Evolutionary conservation across 306 rosid genomes (phyloP), one percentile per base, ranked within the genome.

Genomic region (Casuarina equisetifolia): DNA sequence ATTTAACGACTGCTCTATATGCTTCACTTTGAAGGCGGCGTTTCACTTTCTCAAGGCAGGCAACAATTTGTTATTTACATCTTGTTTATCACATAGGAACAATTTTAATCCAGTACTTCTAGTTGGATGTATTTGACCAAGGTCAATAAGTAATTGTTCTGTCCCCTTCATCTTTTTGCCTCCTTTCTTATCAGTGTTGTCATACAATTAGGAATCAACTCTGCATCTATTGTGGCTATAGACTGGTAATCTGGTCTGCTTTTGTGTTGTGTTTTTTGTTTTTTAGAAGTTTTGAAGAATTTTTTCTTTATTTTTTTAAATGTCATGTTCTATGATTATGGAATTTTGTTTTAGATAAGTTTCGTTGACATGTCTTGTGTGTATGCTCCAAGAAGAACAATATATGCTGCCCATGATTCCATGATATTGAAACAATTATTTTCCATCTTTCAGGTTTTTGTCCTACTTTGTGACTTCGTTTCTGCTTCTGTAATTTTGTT

Each of bases 41-140:
- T 89, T 84, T 90, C 91, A 86, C 91, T 90, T 92, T 86, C 96
- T 85, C 97, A 78, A 90, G 88, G 74, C 97, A 90, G 96, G 97
- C 97, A 87, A 86, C 85, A 85, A 87, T 90, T 85, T 92, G 97
- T 84, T 90, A 81, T 89, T 90, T 92, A 84, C 80, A 74, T 83
- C 61, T 82, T 84, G 55, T 81, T 81, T 81, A 66, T 74, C 70
- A 79, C 59, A 54, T 76, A 67, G 82, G 55, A 20, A 25, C 62
- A 35, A 35, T 25, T 46, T 51, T 72, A 80, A 83, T 85, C 72
- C 75, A 75, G 79, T 70, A 62, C 64, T 81, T 70, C 80, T 82
- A 52, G 85, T 77, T 86, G 78, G 79, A 52, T 89, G 67, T 88
- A 51, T 70, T 85, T 88, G 70, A 74, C 73, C 70, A 63, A 66